Evolutionary conservation across 2,329 filamentous ascomycete species (phyloP).

Genomic region (Pestalotiopsis fici): DNA sequence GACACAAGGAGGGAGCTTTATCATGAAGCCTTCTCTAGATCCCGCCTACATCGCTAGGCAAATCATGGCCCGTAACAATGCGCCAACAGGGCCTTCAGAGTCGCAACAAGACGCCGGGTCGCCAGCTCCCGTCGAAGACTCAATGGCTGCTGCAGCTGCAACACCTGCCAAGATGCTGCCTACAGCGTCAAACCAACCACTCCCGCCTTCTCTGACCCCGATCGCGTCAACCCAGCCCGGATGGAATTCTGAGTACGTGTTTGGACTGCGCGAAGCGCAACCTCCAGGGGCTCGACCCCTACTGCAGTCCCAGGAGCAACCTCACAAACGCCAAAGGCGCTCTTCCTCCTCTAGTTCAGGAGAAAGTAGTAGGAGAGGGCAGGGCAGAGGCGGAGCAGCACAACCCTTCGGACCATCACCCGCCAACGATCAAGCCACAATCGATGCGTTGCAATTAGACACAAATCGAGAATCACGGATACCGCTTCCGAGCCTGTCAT

Average conservation of each 20-base stretch:
- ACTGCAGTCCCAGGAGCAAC: neutral
- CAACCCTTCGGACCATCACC: neutral
- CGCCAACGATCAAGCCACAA: neutral
- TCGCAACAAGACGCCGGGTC: neutral
- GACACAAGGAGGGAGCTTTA: neutral
- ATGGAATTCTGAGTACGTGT: neutral
- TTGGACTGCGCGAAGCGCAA: neutral
- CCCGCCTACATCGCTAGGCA: constrained; percentile 1
- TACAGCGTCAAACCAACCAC: neutral
- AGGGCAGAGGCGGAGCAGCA: neutral
- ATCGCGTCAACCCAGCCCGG: neutral
- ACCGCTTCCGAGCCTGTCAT: neutral
- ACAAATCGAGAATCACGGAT: neutral
- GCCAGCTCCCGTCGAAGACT: neutral
- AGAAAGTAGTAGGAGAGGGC: neutral
- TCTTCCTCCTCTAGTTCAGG: neutral
- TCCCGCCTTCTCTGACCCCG: neutral
- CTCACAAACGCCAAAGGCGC: neutral
- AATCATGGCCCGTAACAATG: constrained; percentile 1
- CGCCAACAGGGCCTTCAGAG: neutral
- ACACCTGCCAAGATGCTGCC: neutral
- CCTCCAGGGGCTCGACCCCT: neutral
- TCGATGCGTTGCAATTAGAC: neutral
- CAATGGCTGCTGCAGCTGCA: neutral
- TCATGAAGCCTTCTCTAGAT: constrained; percentile 1